Conservation (phyloP, 768 basidiomycete species). For the Paxillus involutus region DNA sequence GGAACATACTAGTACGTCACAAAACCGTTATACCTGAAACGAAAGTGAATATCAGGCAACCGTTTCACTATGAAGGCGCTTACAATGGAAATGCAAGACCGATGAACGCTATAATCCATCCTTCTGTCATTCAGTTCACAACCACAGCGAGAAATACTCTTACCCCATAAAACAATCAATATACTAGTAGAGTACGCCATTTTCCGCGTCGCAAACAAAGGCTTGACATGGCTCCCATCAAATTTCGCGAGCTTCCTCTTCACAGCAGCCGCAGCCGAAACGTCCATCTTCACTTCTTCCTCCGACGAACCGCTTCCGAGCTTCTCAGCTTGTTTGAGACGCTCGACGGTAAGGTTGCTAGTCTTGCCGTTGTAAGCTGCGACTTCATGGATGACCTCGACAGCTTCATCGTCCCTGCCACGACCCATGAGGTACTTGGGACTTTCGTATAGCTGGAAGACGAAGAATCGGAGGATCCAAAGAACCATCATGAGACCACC, state of each 20-base stretch:
- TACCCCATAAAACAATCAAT: constrained; percentile 55
- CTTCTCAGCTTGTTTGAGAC: constrained; percentile 35
- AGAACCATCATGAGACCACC: constrained; percentile 68
- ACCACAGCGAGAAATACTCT: neutral
- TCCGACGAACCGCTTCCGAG: constrained; percentile 6
- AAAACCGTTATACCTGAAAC: constrained; percentile 47
- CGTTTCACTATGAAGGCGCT: constrained; percentile 12
- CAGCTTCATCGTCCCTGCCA: constrained; percentile 60
- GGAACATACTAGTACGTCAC: constrained; percentile 51
- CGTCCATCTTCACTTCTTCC: constrained; percentile 27
- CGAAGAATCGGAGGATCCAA: constrained; percentile 61
- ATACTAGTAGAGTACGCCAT: constrained; percentile 51
- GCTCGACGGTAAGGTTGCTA: constrained; percentile 49
- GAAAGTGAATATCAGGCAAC: neutral
- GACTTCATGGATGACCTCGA: constrained; percentile 59
- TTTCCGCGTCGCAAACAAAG: constrained; percentile 50
- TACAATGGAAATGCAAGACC: constrained; percentile 75
- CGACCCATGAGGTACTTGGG: constrained; percentile 74
- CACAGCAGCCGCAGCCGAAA: constrained; percentile 37
- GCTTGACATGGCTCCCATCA: constrained; percentile 42
- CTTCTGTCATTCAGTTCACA: neutral
- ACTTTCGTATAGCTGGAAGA: constrained; percentile 67
- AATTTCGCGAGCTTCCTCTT: constrained; percentile 40
- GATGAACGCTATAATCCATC: constrained; percentile 52
- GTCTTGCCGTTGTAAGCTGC: constrained; percentile 59